A percentile compares a stretch with the other conserved stretches of the same genome.
Conservation (phyloP, 2,329 filamentous ascomycete species). For the Triangularia verruculosa region DNA sequence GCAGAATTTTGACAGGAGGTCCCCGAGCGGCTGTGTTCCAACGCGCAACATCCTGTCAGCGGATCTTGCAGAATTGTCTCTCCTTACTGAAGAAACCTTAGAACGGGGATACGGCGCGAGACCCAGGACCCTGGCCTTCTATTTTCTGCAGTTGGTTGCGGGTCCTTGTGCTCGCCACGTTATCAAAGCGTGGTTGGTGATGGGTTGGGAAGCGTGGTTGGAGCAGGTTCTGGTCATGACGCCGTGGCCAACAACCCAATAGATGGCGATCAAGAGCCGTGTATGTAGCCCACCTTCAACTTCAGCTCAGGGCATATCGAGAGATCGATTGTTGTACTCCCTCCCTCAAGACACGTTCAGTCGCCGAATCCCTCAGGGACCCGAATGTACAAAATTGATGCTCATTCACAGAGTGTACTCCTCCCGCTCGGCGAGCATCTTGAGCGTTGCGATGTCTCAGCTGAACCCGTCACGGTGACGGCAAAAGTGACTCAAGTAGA, state of each 20-base stretch:
- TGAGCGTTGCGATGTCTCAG: conserved; percentile 4
- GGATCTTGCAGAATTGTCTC: background rate
- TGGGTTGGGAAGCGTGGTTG: background rate
- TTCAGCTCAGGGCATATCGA: background rate
- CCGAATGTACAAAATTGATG: background rate
- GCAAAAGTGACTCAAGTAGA: background rate
- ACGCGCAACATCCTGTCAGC: background rate
- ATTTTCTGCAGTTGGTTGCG: background rate
- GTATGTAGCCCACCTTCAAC: background rate
- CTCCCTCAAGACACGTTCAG: background rate
- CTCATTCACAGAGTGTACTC: background rate
- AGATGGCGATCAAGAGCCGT: background rate
- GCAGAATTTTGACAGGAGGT: background rate
- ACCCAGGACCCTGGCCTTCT: background rate
- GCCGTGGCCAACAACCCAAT: background rate
- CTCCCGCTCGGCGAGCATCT: background rate
- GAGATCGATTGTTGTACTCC: background rate
- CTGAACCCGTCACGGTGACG: background rate
- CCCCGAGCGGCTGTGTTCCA: background rate
- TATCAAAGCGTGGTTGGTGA: background rate
- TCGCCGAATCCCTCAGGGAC: background rate
- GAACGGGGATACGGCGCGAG: background rate
- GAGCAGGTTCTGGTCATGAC: background rate
- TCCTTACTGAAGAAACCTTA: background rate
- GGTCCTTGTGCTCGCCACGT: background rate